Percentiles rank a stretch among this genome's conserved stretches.
These are phyloP conservation scores for Chalara sp. DNA, from an alignment of 2,329 filamentous ascomycete species.

Conservation along the genomic window DNA sequence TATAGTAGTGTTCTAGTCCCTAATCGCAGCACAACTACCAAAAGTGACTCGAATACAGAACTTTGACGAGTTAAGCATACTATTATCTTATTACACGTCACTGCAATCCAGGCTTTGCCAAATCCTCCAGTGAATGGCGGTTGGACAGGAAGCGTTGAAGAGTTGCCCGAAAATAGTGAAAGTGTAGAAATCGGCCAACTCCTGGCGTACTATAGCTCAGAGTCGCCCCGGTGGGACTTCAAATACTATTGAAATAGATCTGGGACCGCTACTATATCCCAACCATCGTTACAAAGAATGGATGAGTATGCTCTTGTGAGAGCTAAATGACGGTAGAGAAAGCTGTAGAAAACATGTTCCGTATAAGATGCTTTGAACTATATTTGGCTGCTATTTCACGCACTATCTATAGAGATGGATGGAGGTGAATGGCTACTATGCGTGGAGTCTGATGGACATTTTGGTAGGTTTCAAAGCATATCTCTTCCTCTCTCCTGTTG, in stretches of 20 bases:
- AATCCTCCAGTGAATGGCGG: constrained; percentile 17
- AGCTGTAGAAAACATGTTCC: constrained; percentile 31
- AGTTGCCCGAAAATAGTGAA: constrained; percentile 17
- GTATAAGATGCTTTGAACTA: constrained; percentile 31
- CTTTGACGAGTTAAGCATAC: too few relatives aligned
- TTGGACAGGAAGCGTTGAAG: constrained; percentile 19
- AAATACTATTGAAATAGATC: constrained; percentile 21
- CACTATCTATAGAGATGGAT: constrained; percentile 20
- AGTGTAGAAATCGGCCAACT: constrained; percentile 17
- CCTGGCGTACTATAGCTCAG: constrained; percentile 14
- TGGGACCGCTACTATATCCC: constrained; percentile 20
- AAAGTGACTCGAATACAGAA: too few relatives aligned
- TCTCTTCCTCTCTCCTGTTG: too few relatives aligned
- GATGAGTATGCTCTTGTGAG: constrained; percentile 29
- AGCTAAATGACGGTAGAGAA: constrained; percentile 29
- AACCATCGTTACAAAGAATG: constrained; percentile 23
- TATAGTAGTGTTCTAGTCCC: too few relatives aligned
- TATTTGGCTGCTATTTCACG: constrained; percentile 32
- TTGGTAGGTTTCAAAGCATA: constrained; percentile 22
- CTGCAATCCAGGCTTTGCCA: too few relatives aligned
- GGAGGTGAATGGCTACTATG: constrained; percentile 26
- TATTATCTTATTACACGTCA: too few relatives aligned
- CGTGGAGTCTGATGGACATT: constrained; percentile 28
- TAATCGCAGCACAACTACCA: too few relatives aligned
- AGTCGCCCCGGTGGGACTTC: constrained; percentile 14